Conservation (phyloP, 768 basidiomycete species). For the Boletus rubropictus region DNA sequence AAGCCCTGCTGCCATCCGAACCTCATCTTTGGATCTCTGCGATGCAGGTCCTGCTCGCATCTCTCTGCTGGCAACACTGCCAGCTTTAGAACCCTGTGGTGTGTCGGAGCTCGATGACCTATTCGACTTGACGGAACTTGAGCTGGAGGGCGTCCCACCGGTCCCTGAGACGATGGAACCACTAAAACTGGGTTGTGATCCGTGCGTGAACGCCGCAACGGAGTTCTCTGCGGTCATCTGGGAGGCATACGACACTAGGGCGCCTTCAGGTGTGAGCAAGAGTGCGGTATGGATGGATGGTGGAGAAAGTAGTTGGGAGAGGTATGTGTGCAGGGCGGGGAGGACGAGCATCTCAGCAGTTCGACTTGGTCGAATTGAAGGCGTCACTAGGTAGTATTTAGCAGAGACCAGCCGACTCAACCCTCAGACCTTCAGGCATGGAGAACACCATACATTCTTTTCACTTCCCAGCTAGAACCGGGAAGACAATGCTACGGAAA, state of each 20-base stretch:
- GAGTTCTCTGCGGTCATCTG: slow-evolving; percentile 30
- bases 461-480: slow-evolving; percentile 1
- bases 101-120: slow-evolving; percentile 4
- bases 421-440: neutral
- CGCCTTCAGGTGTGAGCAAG: slow-evolving; percentile 67
- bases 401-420: neutral
- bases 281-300: slow-evolving; percentile 65
- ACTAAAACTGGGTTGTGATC: slow-evolving; percentile 4
- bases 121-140: slow-evolving; percentile 10
- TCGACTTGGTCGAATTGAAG: slow-evolving; percentile 1
- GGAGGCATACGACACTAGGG: slow-evolving; percentile 62
- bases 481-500: slow-evolving; percentile 17
- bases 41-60: neutral
- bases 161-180: slow-evolving; percentile 4
- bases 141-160: slow-evolving; percentile 7
- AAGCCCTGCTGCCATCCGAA: slow-evolving; percentile 66
- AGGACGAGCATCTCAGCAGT: slow-evolving; percentile 56
- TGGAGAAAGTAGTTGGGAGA: slow-evolving; percentile 55
- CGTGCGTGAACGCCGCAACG: neutral
- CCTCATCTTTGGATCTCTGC: slow-evolving; percentile 59
- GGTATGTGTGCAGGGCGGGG: slow-evolving; percentile 57
- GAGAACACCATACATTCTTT: slow-evolving; percentile 26
- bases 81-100: slow-evolving; percentile 11
- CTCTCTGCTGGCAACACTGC: slow-evolving; percentile 9
- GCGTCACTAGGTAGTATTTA: neutral